These are phyloP conservation scores for Pleurotus cornucopiae DNA, from an alignment of 768 basidiomycete genomes.

Conservation along the genomic window DNA sequence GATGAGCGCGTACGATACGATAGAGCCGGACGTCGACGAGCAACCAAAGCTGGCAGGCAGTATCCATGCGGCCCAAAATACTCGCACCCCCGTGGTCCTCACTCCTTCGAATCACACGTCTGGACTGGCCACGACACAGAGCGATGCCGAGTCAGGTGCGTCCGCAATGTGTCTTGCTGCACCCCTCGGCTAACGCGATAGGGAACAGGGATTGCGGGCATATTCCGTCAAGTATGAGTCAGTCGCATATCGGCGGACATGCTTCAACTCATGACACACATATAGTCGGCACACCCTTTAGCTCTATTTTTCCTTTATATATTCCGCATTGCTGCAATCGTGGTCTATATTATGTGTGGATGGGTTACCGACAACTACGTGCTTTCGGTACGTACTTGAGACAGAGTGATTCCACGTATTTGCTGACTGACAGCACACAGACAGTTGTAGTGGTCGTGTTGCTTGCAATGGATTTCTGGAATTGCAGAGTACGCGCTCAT, in stretches of 20 bases:
- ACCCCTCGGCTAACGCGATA: conserved; percentile 5
- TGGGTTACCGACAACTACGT: conserved; percentile 90
- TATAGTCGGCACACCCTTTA: conserved; percentile 76
- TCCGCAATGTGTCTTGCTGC: conserved; percentile 7
- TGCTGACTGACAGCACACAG: conserved; percentile 31
- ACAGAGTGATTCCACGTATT: not conserved
- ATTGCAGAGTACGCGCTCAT: conserved; percentile 66
- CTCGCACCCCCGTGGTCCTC: conserved; percentile 46
- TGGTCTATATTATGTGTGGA: conserved; percentile 91
- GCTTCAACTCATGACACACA: conserved; percentile 8
- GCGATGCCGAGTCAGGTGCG: conserved; percentile 77
- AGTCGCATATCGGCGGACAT: conserved; percentile 6
- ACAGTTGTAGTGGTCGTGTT: conserved; percentile 92
- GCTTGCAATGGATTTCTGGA: conserved; percentile 98
- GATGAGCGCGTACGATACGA: conserved; percentile 44
- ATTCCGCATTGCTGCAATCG: conserved; percentile 85
- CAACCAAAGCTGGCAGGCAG: conserved; percentile 25
- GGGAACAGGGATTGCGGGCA: conserved; percentile 59
- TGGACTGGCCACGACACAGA: conserved; percentile 48
- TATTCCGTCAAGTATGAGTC: conserved; percentile 64
- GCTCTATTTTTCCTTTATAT: conserved; percentile 86
- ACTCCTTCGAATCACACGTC: conserved; percentile 44
- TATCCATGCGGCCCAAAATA: conserved; percentile 24
- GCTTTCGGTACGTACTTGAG: conserved; percentile 63
- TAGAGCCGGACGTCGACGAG: conserved; percentile 76